These are phyloP conservation scores for Podospora pseudopauciseta DNA, from an alignment of 495 filamentous ascomycete genomes.

Conservation along the genomic window DNA sequence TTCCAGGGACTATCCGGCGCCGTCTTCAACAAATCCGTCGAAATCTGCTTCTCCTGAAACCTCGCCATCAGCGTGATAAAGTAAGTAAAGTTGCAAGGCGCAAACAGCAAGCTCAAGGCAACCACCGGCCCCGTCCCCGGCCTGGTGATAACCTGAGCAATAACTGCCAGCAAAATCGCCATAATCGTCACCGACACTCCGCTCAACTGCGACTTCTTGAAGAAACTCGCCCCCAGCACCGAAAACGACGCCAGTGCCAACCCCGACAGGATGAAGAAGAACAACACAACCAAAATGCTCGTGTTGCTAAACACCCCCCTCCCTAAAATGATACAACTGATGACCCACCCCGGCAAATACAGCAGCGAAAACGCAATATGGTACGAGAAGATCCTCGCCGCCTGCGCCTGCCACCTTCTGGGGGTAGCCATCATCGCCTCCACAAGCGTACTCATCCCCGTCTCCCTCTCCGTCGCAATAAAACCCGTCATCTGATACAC, in stretches of 20 bases:
- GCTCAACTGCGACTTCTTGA: slow-evolving; percentile 71
- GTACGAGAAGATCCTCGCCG: slow-evolving; percentile 61
- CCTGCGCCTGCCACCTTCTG: slow-evolving; percentile 63
- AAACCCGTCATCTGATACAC: slow-evolving; percentile 74
- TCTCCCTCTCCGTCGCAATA: slow-evolving; percentile 72
- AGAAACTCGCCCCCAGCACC: slow-evolving; percentile 67
- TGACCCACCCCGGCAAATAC: slow-evolving; percentile 68
- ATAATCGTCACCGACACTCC: slow-evolving; percentile 65
- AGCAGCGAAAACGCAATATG: slow-evolving; percentile 64
- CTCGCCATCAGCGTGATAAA: slow-evolving; percentile 66
- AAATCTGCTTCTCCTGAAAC: slow-evolving; percentile 54
- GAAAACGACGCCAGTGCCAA: slow-evolving; percentile 64
- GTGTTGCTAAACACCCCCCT: slow-evolving; percentile 60
- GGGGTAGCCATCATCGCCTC: slow-evolving; percentile 77
- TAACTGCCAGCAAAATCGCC: slow-evolving; percentile 62
- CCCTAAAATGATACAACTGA: slow-evolving; percentile 59
- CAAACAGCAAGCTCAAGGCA: slow-evolving; percentile 65
- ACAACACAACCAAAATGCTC: slow-evolving; percentile 54
- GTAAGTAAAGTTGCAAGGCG: slow-evolving; percentile 73
- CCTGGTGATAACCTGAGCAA: slow-evolving; percentile 61
- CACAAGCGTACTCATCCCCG: slow-evolving; percentile 72
- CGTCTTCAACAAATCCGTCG: slow-evolving; percentile 52
- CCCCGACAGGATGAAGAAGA: slow-evolving; percentile 62
- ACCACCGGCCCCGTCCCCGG: slow-evolving; percentile 56
- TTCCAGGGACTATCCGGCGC: slow-evolving; percentile 60